Evolutionary conservation across 2,329 filamentous ascomycete genomes (phyloP), one percentile per base, ranked within the genome.

Genomic region (Coccinonectria pachysandricola): DNA sequence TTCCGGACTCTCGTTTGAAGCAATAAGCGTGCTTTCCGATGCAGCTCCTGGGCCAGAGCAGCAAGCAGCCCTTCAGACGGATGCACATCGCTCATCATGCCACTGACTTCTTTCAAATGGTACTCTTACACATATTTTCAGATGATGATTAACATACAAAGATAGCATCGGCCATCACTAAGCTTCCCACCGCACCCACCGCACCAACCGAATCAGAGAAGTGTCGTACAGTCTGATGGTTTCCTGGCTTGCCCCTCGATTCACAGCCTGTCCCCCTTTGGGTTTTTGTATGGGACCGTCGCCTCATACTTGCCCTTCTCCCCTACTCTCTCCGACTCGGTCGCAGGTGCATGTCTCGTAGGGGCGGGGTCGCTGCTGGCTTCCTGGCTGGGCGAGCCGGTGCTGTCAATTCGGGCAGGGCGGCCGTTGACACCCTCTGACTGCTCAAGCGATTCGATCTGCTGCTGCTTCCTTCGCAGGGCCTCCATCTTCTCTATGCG

Each of bases 301-400:
- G 81, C 78, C 60, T 96, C 87, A 56, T 92, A 96, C 60, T 93
- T 94, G 53, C 84, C 81, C 65, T 85, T 92, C 55, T 87, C 82
- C 18, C 62, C 46, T 14, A 81, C 63, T 37, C 69, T 64, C 49
- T 85, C 67, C 21, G 64, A 59, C 50, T 82, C 80, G 21, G 72
- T 81, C 38, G 76, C 66, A 2, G 83, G 80, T 34, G 79, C 81
- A 57, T 93, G 86, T 39, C 76, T 65, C 27, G 84, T 92, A 7
- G 86, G 79, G 8, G 87, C 86, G n/a, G 85, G 85, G 57, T 94
- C 87, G 37, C 63, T 62, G 46, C 69, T 74, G 16, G 76, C 74
- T 57, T 91, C 81, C 46, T 74, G 67, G 51, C 79, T 83, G 12
- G 83, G 81, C 12, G 71, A 72, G 21, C 65, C 64, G 16, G 59